A percentile compares a stretch with the other conserved stretches of the same genome.
phyloP scores from a whole-genome alignment of 2,329 filamentous ascomycete genomes.

The Plenodomus tracheiphilus region DNA sequence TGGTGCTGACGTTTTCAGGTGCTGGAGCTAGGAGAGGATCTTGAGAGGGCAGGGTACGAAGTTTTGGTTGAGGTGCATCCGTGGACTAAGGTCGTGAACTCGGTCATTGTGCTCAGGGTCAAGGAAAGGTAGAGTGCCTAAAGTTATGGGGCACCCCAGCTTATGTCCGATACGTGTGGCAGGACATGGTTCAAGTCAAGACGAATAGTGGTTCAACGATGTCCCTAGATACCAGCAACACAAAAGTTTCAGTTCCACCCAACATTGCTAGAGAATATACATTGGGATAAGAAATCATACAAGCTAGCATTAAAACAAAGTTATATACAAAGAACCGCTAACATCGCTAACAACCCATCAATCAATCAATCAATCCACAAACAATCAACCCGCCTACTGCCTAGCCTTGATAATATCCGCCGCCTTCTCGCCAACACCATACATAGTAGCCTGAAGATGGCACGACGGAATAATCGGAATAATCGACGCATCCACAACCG shows the following conservation, averaged over 20 bases:
- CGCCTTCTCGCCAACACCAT: conserved; percentile 41
- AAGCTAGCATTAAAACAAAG: background rate
- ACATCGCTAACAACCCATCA: background rate
- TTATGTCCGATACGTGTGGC: too few species aligned
- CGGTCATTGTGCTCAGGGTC: conserved; percentile 48
- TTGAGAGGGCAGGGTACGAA: conserved; percentile 42
- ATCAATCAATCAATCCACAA: background rate
- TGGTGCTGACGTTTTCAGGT: conserved; percentile 28
- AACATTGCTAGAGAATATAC: too few species aligned
- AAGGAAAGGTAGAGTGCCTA: conserved; percentile 1
- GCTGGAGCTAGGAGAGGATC: conserved; percentile 41
- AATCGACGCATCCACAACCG: conserved; percentile 37
- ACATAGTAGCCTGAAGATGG: conserved; percentile 37
- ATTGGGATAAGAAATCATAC: background rate
- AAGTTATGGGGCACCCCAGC: too few species aligned
- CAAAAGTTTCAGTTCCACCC: too few species aligned
- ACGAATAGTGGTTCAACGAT: too few species aligned
- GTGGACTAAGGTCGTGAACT: conserved; percentile 56
- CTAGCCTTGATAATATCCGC: conserved; percentile 37
- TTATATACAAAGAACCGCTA: background rate
- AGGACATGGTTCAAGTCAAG: too few species aligned
- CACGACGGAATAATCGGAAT: conserved; percentile 35
- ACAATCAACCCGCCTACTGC: background rate
- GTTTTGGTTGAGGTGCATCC: conserved; percentile 53
- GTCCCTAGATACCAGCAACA: too few species aligned